phyloP scores from a whole-genome alignment of 2,329 filamentous ascomycete genomes.

The Sporothrix dimorphospora region DNA sequence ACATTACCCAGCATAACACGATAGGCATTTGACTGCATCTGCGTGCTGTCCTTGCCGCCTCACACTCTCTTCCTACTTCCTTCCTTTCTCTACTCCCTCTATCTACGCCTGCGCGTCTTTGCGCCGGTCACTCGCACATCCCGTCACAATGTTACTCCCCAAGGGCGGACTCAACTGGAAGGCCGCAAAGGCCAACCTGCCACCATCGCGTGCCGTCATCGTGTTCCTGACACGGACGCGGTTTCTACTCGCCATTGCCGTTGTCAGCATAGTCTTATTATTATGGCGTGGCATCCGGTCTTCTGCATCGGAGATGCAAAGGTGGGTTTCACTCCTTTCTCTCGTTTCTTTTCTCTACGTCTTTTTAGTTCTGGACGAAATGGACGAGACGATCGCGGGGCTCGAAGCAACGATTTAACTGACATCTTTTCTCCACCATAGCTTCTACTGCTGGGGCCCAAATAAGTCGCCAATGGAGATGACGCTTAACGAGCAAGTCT shows the following conservation, averaged over 20 bases:
- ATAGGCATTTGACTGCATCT: not conserved
- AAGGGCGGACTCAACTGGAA: constrained; percentile 94
- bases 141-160: constrained; percentile 76
- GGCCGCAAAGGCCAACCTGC: constrained; percentile 77
- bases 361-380: not conserved
- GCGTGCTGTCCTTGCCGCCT: not conserved
- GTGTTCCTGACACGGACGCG: constrained; percentile 74
- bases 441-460: constrained; percentile 97
- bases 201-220: constrained; percentile 73
- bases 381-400: not conserved
- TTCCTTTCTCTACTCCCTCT: not conserved
- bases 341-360: constrained; percentile 10
- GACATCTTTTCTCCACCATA: constrained; percentile 45
- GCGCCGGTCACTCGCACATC: not conserved
- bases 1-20: not conserved
- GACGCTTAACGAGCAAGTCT: constrained; percentile 84
- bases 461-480: constrained; percentile 96
- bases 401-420: constrained; percentile 2
- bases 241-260: constrained; percentile 72
- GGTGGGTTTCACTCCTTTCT: constrained; percentile 56
- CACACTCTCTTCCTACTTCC: not conserved
- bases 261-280: constrained; percentile 73
- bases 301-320: constrained; percentile 86
- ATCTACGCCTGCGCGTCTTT: not conserved
- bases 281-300: constrained; percentile 85